Conservation (phyloP, 495 filamentous ascomycete species). For the Penicillium mononematosum region DNA sequence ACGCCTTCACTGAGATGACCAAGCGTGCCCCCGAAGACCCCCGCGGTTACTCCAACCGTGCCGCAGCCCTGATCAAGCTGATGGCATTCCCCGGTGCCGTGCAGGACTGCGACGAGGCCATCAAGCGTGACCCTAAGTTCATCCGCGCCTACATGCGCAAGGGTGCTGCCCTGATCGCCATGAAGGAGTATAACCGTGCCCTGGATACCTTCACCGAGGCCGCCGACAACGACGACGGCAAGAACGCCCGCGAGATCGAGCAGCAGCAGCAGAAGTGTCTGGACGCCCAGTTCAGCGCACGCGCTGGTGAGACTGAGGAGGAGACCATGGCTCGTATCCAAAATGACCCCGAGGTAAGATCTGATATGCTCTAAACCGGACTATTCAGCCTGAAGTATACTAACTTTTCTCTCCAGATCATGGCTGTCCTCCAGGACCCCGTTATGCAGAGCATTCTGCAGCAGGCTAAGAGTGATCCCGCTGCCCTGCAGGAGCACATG, state of each 20-base stretch:
- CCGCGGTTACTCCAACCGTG: slow-evolving; percentile 94
- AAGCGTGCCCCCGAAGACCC: slow-evolving; percentile 93
- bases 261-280: slow-evolving; percentile 94
- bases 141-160: slow-evolving; percentile 95
- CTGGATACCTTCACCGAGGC: slow-evolving; percentile 87
- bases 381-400: slow-evolving; percentile 10
- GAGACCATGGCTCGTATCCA: slow-evolving; percentile 90
- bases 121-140: slow-evolving; percentile 87
- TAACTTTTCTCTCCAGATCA: slow-evolving; percentile 60
- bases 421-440: slow-evolving; percentile 87
- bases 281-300: slow-evolving; percentile 79
- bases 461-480: slow-evolving; percentile 91
- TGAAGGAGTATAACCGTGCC: slow-evolving; percentile 95
- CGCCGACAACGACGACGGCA: slow-evolving; percentile 70
- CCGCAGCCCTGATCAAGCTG: slow-evolving; percentile 93
- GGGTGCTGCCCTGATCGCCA: slow-evolving; percentile 87
- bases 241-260: slow-evolving; percentile 85
- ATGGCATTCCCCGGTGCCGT: slow-evolving; percentile 92
- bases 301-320: slow-evolving; percentile 94
- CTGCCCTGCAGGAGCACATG: slow-evolving; percentile 94
- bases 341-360: slow-evolving; percentile 85
- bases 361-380: not conserved
- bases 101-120: slow-evolving; percentile 87
- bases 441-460: slow-evolving; percentile 97
- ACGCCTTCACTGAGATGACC: slow-evolving; percentile 94